Conservation (phyloP, 805 yeast genomes). For the Suhomyces sp. region DNA sequence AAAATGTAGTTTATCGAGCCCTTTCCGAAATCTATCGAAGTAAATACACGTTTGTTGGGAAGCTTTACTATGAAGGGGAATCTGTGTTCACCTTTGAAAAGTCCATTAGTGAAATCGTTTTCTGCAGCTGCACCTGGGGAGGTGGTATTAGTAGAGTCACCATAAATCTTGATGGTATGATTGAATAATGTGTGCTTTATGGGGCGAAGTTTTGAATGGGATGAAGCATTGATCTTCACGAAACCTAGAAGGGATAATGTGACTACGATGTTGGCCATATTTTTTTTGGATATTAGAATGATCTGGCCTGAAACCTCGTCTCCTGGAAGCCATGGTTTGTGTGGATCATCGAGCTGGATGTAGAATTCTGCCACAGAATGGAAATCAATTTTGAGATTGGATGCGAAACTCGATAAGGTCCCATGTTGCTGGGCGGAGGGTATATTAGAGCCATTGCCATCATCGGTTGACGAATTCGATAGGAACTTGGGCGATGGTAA, state of each 20-base stretch:
- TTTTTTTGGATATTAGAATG: constrained; percentile 54
- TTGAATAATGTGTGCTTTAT: constrained; percentile 54
- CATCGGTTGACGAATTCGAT: constrained; percentile 3
- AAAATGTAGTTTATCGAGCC: constrained; percentile 76
- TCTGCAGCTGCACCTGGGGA: constrained; percentile 2
- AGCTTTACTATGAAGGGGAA: constrained; percentile 83
- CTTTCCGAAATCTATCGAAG: constrained; percentile 77
- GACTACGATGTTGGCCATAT: constrained; percentile 52
- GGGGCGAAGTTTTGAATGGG: constrained; percentile 54
- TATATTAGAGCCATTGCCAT: not conserved
- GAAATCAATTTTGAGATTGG: constrained; percentile 32
- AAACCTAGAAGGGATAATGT: constrained; percentile 56
- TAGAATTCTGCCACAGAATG: constrained; percentile 61
- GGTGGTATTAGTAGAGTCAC: constrained; percentile 22
- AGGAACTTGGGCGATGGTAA: constrained; percentile 25
- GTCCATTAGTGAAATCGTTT: constrained; percentile 38
- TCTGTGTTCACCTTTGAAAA: constrained; percentile 81
- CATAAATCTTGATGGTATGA: constrained; percentile 60
- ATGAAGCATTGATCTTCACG: constrained; percentile 53
- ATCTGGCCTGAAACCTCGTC: constrained; percentile 69
- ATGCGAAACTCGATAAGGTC: constrained; percentile 10
- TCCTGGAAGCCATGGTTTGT: constrained; percentile 75
- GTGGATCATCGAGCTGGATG: constrained; percentile 71
- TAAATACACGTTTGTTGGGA: constrained; percentile 70
- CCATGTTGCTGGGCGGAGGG: not conserved